Conservation (phyloP, 345 rosid species). For the Populus ilicifolia region DNA sequence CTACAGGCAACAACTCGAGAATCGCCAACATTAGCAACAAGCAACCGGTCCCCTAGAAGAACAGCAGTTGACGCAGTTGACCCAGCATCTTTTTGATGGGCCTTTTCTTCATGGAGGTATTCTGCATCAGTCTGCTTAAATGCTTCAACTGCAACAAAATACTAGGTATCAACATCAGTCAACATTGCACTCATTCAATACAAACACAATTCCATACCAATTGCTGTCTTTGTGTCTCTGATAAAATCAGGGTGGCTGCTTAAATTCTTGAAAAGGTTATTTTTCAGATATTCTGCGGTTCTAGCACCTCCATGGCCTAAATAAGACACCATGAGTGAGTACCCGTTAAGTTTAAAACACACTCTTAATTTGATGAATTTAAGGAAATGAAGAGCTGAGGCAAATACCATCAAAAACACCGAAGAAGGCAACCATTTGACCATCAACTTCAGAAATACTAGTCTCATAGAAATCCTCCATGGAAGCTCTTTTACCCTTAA, state of each 20-base stretch:
- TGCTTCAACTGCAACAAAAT: conserved; percentile 39
- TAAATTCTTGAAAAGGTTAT: conserved; percentile 46
- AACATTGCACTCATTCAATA: neutral
- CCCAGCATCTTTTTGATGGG: conserved; percentile 46
- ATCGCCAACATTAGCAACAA: conserved; percentile 70
- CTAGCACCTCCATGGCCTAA: conserved; percentile 52
- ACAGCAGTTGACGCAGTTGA: conserved; percentile 58
- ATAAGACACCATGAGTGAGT: neutral
- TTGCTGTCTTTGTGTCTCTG: conserved; percentile 41
- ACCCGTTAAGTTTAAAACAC: neutral
- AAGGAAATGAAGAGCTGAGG: neutral
- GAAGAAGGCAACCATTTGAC: conserved; percentile 54
- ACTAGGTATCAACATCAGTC: neutral
- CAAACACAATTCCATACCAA: conserved; percentile 27
- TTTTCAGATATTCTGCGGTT: conserved; percentile 48
- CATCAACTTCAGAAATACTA: conserved; percentile 49
- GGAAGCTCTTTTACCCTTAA: conserved; percentile 55
- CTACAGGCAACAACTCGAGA: conserved; percentile 53
- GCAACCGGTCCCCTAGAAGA: conserved; percentile 41
- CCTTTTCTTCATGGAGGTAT: conserved; percentile 43
- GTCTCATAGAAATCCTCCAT: conserved; percentile 69
- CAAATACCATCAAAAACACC: conserved; percentile 60
- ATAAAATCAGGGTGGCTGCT: conserved; percentile 41
- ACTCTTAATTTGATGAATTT: neutral
- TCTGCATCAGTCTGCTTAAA: conserved; percentile 41